Evolutionary conservation across 2,329 filamentous ascomycete species (phyloP).

Genomic region (Knoxdaviesia capensis): DNA sequence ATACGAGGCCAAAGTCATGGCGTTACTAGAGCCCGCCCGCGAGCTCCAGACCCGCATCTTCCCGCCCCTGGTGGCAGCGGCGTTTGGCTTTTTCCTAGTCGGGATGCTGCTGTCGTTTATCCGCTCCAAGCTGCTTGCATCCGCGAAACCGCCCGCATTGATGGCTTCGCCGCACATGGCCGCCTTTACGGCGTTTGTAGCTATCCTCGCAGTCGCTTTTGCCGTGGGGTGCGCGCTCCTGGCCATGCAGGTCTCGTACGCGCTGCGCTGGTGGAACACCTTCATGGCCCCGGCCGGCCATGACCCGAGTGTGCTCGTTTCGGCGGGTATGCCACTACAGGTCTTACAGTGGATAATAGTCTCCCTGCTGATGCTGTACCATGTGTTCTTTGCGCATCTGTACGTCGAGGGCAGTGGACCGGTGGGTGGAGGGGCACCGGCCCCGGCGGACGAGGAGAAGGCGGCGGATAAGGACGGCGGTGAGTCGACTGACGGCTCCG

Average conservation of each 20-base stretch:
- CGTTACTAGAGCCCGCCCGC: constrained; percentile 3
- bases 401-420: no score
- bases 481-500: no score
- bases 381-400: constrained; percentile 4
- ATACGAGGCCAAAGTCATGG: no score
- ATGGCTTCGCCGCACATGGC: constrained; percentile 3
- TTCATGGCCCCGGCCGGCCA: constrained; percentile 1
- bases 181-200: constrained; percentile 2
- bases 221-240: constrained; percentile 3
- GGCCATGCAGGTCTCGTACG: constrained; percentile 4
- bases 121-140: constrained; percentile 4
- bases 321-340: constrained; percentile 1
- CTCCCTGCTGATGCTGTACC: constrained; percentile 4
- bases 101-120: constrained; percentile 2
- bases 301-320: constrained; percentile 1
- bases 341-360: constrained; percentile 5
- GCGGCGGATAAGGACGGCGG: no score
- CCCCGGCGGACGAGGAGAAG: no score
- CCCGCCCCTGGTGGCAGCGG: constrained; percentile 3
- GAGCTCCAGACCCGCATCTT: constrained; percentile 4
- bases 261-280: constrained; percentile 4
- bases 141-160: constrained; percentile 1
- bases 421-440: no score
- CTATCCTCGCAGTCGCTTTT: constrained; percentile 3
- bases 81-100: constrained; percentile 4